These are phyloP conservation scores for Cymodocea nodosa DNA, from an alignment of 116 monocot species.

Conservation along the genomic window DNA sequence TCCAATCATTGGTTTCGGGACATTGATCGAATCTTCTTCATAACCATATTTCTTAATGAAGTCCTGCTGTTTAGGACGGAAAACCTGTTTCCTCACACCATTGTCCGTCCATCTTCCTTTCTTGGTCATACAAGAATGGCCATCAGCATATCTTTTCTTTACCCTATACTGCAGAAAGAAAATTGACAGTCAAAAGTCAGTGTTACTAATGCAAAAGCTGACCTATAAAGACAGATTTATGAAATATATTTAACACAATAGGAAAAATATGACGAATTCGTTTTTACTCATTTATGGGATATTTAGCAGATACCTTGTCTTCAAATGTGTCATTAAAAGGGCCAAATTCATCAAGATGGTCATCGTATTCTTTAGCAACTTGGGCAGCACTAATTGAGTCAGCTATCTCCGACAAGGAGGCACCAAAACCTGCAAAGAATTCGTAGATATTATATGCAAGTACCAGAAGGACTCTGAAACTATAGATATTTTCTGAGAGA, in stretches of 20 bases:
- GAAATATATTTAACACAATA: neutral
- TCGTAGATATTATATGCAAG: neutral
- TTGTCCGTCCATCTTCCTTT: conserved; percentile 2
- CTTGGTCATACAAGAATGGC: neutral
- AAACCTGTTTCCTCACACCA: neutral
- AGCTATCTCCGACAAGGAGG: conserved; percentile 41
- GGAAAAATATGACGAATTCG: neutral
- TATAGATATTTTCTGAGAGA: neutral
- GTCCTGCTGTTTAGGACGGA: neutral
- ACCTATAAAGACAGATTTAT: neutral
- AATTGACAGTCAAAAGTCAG: neutral
- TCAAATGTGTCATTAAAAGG: neutral
- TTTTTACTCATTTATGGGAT: neutral
- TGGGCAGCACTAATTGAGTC: conserved; percentile 70
- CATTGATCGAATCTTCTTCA: neutral
- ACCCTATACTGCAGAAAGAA: conserved; percentile 2
- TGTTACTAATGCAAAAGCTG: neutral
- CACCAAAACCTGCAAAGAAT: conserved; percentile 30
- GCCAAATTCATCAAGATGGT: conserved; percentile 1
- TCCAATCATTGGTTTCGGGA: conserved; percentile 23
- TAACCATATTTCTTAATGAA: neutral
- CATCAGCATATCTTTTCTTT: conserved; percentile 1
- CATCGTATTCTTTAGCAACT: conserved; percentile 23
- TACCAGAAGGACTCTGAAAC: neutral
- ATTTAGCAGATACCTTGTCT: conserved; percentile 5